Conservation (phyloP, 2,329 filamentous ascomycete species). For the Ramichloridium luteum region DNA sequence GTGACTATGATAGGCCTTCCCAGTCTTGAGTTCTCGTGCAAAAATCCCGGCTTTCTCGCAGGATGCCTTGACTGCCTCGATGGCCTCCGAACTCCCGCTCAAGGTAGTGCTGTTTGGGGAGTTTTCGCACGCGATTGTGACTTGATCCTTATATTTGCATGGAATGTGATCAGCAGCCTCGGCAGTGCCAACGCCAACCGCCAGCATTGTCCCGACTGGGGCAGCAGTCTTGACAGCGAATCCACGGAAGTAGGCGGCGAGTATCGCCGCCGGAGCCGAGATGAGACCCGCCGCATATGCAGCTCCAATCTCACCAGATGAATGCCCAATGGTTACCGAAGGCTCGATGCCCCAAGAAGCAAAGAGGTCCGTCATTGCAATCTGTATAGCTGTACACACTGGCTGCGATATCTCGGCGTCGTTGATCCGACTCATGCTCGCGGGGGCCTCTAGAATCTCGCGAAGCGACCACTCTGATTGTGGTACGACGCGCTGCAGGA, state of each 20-base stretch:
- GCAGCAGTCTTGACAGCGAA: no score
- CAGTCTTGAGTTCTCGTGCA: conserved; percentile 28
- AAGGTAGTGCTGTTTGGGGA: conserved; percentile 31
- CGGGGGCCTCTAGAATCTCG: not conserved
- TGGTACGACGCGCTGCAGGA: not conserved
- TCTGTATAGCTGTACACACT: conserved; percentile 28
- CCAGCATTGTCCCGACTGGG: conserved; percentile 27
- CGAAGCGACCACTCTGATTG: not conserved
- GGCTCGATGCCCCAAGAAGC: conserved; percentile 12
- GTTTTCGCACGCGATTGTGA: conserved; percentile 28
- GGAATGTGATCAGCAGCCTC: conserved; percentile 12
- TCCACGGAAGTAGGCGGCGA: conserved; percentile 12
- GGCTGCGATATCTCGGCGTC: conserved; percentile 3
- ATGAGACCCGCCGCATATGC: conserved; percentile 17
- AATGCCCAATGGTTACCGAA: conserved; percentile 19
- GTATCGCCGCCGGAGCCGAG: conserved; percentile 6
- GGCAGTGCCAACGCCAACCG: conserved; percentile 19
- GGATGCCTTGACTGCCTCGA: conserved; percentile 21
- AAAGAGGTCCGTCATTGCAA: conserved; percentile 35
- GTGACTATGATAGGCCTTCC: conserved; percentile 33
- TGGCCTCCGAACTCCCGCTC: conserved; percentile 23
- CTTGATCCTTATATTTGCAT: conserved; percentile 7
- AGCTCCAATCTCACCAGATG: conserved; percentile 23
- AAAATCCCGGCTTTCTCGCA: conserved; percentile 28
- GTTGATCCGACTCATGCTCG: not conserved